phyloP scores from a whole-genome alignment of 2,329 filamentous ascomycete species.

The Epichloe brachyelytri region DNA sequence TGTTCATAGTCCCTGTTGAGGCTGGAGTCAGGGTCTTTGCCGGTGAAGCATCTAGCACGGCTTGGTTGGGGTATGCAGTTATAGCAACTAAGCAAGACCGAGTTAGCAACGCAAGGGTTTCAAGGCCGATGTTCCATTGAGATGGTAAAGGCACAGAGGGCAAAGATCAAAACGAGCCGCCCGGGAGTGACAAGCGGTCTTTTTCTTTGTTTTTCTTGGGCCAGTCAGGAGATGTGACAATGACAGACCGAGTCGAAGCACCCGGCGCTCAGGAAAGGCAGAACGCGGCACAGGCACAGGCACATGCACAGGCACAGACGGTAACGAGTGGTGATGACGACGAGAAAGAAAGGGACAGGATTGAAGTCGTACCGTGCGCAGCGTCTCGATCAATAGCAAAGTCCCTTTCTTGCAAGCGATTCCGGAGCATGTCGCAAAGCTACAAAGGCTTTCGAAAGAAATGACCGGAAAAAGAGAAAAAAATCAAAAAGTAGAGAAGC shows the following conservation, averaged over 20 bases:
- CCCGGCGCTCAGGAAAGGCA: neutral
- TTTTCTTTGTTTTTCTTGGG: neutral
- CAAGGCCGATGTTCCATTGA: neutral
- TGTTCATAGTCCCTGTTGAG: constrained; percentile 27
- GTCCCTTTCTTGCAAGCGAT: constrained; percentile 20
- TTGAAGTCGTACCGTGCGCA: constrained; percentile 2
- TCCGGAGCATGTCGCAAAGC: constrained; percentile 16
- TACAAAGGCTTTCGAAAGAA: neutral
- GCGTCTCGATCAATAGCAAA: constrained; percentile 23
- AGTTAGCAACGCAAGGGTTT: neutral
- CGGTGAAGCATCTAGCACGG: constrained; percentile 18
- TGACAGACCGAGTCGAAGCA: neutral
- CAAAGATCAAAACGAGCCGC: neutral
- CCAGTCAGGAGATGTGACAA: constrained; percentile 9
- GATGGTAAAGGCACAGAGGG: too few relatives aligned
- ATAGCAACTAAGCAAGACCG: constrained; percentile 1
- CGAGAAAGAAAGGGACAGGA: neutral
- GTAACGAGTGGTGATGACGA: neutral
- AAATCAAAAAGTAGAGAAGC: neutral
- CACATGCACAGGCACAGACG: neutral
- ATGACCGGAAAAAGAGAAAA: neutral
- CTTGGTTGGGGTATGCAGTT: constrained; percentile 7
- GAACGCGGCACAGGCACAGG: neutral
- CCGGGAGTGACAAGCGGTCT: neutral
- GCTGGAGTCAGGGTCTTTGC: constrained; percentile 24